Base-by-base conservation (phyloP, 2,329 filamentous ascomycete species). In the Chlorencoelia australis region DNA sequence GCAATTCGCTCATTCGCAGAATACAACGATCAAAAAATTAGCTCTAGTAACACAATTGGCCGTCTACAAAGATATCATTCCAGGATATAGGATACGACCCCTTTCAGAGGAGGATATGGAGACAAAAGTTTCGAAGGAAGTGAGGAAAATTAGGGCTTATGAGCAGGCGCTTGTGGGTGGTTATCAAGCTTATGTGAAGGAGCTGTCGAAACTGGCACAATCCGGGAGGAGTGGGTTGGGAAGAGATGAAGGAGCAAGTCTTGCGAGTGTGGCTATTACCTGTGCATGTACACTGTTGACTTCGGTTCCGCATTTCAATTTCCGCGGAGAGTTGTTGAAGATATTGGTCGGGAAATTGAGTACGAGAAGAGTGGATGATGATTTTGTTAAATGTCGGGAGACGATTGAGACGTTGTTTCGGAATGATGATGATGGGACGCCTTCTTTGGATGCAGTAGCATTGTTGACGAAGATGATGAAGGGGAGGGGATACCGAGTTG, bases 261-360 rank as follows among this genome's bases (percentile, higher is more conserved):
- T 95, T 16, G 73, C 78, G 5, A 81, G 70, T 35, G 71, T 94
- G 17, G 89, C 91, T 3, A 79, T 94, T 39, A 80, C 77, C 28
- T 98, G 91, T 56, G 80, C 82, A 2, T 94, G 87, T 60, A 82
- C 73, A 19, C 69, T 98, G 11, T 62, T 96, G 26, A 75, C 74
- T 14, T 70, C 81, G 2, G 87, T 95, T 1, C 85, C 91, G 3
- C 93, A 98, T 64, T 98, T 98, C 74, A 98, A 98, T 66, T 95
- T 94, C 60, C 80, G 91, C 26, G 73, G 70, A 32, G 89, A 98
- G 35, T 66, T 98, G 35, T 64, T 98, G 43, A 86, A 84, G 59
- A 89, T 96, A 40, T 57, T 98, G 10, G 79, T 94, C 15, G 77
- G 78, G 48, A 91, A 91, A 58, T 68, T 98, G 22, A 87, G 84